Evolutionary conservation across 1,139 yeast genomes (phyloP).

Genomic region (Yamadazyma diddensiae): DNA sequence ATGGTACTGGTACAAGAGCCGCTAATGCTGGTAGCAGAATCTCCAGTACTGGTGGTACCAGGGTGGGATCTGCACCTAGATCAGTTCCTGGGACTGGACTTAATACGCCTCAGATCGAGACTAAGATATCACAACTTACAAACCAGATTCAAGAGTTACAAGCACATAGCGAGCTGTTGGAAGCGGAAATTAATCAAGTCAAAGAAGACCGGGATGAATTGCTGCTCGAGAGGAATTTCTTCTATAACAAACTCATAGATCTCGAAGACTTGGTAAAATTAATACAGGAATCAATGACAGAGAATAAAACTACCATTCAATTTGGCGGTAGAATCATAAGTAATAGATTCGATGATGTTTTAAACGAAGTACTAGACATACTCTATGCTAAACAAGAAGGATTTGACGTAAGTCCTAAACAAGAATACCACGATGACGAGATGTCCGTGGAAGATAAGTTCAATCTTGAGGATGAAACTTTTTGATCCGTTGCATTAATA

Average conservation of each 20-base stretch:
- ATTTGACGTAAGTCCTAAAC: constrained; percentile 5
- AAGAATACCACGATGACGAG: constrained; percentile 5
- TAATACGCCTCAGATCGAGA: no score
- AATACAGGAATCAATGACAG: constrained; percentile 40
- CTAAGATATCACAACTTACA: constrained; percentile 20
- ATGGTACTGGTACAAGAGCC: constrained; percentile 3
- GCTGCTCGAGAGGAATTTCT: constrained; percentile 81
- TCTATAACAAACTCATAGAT: constrained; percentile 83
- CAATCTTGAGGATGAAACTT: constrained; percentile 15
- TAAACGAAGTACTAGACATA: constrained; percentile 7
- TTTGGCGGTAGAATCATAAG: constrained; percentile 6
- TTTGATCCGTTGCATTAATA: constrained; percentile 5
- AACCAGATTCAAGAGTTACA: constrained; percentile 23
- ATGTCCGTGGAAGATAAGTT: constrained; percentile 7
- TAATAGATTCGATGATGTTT: constrained; percentile 8
- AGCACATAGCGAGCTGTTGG: constrained; percentile 37
- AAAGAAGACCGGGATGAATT: constrained; percentile 55
- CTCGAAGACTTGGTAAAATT: constrained; percentile 79
- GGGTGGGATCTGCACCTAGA: not conserved
- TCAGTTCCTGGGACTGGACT: no score
- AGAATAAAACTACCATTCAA: constrained; percentile 7
- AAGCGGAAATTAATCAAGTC: constrained; percentile 52
- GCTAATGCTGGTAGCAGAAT: not conserved
- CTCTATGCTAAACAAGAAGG: constrained; percentile 10
- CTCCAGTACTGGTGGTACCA: no score